A percentile compares a stretch with the other conserved stretches of the same genome.
Conservation (phyloP, 1,284 basidiomycete genomes). For the Trametes sp. region DNA sequence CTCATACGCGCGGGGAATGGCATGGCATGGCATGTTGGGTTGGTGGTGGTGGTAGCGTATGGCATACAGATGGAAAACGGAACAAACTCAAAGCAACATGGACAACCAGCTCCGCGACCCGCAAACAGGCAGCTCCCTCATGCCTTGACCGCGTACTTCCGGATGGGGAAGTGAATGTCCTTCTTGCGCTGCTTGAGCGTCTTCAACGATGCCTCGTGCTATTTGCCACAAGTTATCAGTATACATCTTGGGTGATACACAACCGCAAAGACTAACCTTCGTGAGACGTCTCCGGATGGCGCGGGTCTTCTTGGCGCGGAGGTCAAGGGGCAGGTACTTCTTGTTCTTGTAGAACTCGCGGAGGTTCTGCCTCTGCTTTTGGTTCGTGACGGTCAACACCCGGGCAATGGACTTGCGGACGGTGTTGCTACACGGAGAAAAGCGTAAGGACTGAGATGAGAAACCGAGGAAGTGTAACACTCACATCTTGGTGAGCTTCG, state of each 20-base stretch:
- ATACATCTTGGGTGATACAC: constrained; percentile 11
- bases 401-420: constrained; percentile 99
- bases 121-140: constrained; percentile 47
- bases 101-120: constrained; percentile 33
- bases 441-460: too few species aligned
- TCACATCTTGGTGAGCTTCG: constrained; percentile 98
- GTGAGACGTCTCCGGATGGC: constrained; percentile 97
- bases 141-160: constrained; percentile 89
- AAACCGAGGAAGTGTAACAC: too few species aligned
- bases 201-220: constrained; percentile 86
- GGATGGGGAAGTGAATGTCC: constrained; percentile 89
- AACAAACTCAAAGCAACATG: constrained; percentile 40
- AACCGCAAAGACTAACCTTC: constrained; percentile 61
- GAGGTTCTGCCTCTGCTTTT: constrained; percentile 96
- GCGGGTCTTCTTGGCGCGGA: constrained; percentile 98
- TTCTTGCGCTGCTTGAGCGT: constrained; percentile 94
- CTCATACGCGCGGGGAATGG: constrained; percentile 35
- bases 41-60: constrained; percentile 47
- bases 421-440: constrained; percentile 71
- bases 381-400: constrained; percentile 98
- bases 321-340: constrained; percentile 97
- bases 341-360: constrained; percentile 98
- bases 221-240: constrained; percentile 30
- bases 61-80: constrained; percentile 50
- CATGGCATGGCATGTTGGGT: constrained; percentile 47